These are phyloP conservation scores for Clathrospora elynae DNA, from an alignment of 2,329 filamentous ascomycete species.

Conservation along the genomic window DNA sequence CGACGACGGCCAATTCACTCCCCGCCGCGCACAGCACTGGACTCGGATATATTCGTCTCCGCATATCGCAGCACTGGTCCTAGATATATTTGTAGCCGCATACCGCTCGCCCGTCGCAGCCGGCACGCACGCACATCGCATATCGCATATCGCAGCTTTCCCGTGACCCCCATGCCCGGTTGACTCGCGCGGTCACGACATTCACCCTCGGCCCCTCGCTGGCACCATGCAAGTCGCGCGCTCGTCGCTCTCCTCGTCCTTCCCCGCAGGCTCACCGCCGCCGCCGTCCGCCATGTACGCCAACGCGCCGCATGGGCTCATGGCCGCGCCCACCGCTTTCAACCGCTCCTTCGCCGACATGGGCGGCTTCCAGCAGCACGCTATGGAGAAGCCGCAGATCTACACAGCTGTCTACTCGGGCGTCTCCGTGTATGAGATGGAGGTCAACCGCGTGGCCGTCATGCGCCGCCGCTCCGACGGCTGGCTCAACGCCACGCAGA, in stretches of 20 bases:
- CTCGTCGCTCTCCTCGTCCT: conserved; percentile 35
- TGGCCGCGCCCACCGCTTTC: conserved; percentile 43
- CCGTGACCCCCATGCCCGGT: conserved; percentile 21
- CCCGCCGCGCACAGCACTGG: conserved; percentile 16
- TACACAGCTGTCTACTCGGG: conserved; percentile 87
- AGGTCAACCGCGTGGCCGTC: conserved; percentile 88
- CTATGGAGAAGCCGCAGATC: conserved; percentile 56
- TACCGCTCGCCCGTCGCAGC: too few relatives aligned
- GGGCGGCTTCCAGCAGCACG: conserved; percentile 43
- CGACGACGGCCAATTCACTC: conserved; percentile 24
- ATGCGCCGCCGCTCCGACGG: conserved; percentile 96
- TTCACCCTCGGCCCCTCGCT: conserved; percentile 22
- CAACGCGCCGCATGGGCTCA: conserved; percentile 40
- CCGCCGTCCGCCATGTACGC: conserved; percentile 44
- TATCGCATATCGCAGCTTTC: too few relatives aligned
- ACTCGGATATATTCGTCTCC: neutral
- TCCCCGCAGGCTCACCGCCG: conserved; percentile 35
- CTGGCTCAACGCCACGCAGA: conserved; percentile 98
- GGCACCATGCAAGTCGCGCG: conserved; percentile 45
- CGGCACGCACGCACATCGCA: too few relatives aligned
- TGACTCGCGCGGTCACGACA: conserved; percentile 19
- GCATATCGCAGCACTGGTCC: conserved; percentile 5
- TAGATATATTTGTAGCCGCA: too few relatives aligned
- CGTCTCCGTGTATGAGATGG: conserved; percentile 98
- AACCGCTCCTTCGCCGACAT: conserved; percentile 48